Conservation (phyloP, 2,329 filamentous ascomycete species). For the Tolypocladium cylindrosporum region DNA sequence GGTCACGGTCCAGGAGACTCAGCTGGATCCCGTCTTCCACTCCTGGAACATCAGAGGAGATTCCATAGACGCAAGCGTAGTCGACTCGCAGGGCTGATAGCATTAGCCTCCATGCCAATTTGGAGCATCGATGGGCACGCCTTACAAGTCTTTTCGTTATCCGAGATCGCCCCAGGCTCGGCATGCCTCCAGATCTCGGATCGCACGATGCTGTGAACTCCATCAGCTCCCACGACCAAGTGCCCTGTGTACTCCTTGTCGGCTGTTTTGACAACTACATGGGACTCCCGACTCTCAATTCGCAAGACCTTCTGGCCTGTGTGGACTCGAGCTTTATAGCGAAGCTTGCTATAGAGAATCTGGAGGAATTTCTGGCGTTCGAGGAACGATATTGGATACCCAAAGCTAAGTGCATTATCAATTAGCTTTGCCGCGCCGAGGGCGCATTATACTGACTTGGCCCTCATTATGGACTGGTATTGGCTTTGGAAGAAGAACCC, state of each 20-base stretch:
- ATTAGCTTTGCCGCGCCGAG: background rate
- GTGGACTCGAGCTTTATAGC: slow-evolving; percentile 14
- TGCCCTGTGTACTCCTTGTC: slow-evolving; percentile 20
- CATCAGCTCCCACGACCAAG: slow-evolving; percentile 27
- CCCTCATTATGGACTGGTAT: slow-evolving; percentile 3
- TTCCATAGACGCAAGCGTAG: slow-evolving; percentile 26
- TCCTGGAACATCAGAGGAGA: slow-evolving; percentile 15
- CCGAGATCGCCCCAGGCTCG: slow-evolving; percentile 11
- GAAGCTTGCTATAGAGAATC: slow-evolving; percentile 20
- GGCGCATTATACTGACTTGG: background rate
- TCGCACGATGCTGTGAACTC: slow-evolving; percentile 25
- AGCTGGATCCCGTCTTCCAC: slow-evolving; percentile 8
- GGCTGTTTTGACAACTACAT: slow-evolving; percentile 17
- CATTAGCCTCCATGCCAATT: background rate
- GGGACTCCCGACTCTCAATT: slow-evolving; percentile 3
- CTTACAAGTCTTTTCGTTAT: slow-evolving; percentile 7
- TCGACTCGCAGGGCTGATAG: slow-evolving; percentile 5
- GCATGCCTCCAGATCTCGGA: slow-evolving; percentile 13
- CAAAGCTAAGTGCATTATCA: slow-evolving; percentile 7
- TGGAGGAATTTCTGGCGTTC: slow-evolving; percentile 23
- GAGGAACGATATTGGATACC: slow-evolving; percentile 22
- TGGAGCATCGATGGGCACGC: background rate
- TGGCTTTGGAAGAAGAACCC: slow-evolving; percentile 5
- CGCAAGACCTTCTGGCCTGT: slow-evolving; percentile 7
- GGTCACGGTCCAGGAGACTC: slow-evolving; percentile 12